Percentiles rank a stretch among this genome's conserved stretches.
Conservation (phyloP, 768 basidiomycete genomes). For the Mycena alexandri region DNA sequence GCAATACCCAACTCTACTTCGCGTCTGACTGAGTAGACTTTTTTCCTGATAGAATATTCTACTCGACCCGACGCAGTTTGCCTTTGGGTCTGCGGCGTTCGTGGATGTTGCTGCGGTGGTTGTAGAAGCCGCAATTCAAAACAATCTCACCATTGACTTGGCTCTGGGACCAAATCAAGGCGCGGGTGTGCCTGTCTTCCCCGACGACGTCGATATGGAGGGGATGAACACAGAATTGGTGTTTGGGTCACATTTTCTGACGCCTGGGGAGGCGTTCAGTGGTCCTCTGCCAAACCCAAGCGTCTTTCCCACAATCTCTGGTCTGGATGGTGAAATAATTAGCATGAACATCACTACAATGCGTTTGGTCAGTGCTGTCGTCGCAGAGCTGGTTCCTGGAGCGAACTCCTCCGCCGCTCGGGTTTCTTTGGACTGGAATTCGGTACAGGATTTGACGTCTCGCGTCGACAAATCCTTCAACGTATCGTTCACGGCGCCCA, state of each 20-base stretch:
- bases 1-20: background rate
- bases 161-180: slow-evolving; percentile 36
- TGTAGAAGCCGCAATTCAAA: slow-evolving; percentile 28
- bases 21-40: background rate
- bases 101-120: slow-evolving; percentile 26
- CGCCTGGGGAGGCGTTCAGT: slow-evolving; percentile 23
- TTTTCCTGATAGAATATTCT: slow-evolving; percentile 25
- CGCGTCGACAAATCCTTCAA: slow-evolving; percentile 24
- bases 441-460: slow-evolving; percentile 33
- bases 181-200: slow-evolving; percentile 34
- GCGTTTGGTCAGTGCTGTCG: slow-evolving; percentile 34
- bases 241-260: slow-evolving; percentile 33
- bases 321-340: slow-evolving; percentile 23
- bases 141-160: slow-evolving; percentile 37
- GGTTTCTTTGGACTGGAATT: slow-evolving; percentile 36
- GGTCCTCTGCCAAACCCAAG: slow-evolving; percentile 28
- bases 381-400: slow-evolving; percentile 30
- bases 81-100: slow-evolving; percentile 35
- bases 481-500: slow-evolving; percentile 29
- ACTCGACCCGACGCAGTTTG: slow-evolving; percentile 34
- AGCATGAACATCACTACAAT: slow-evolving; percentile 34
- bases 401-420: slow-evolving; percentile 18
- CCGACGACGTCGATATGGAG: slow-evolving; percentile 32
- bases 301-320: slow-evolving; percentile 31
- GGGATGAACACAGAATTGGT: slow-evolving; percentile 38